A percentile compares a stretch with the other conserved stretches of the same genome.
These are phyloP conservation scores for Penicillium concentricum DNA, from an alignment of 2,329 filamentous ascomycete genomes.

Conservation along the genomic window DNA sequence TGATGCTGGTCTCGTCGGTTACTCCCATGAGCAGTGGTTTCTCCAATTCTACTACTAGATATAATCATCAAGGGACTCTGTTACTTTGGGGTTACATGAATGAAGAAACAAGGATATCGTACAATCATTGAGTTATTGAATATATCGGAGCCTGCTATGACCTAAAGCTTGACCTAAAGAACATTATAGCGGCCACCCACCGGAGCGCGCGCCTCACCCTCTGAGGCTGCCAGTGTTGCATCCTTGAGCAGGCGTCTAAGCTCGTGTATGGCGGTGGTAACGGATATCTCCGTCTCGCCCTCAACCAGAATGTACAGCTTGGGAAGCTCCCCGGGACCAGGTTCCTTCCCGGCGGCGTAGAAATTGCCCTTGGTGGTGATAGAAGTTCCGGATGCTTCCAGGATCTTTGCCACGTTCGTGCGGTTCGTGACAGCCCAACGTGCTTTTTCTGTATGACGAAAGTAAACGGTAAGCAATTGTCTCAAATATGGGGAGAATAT, in stretches of 20 bases:
- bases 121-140: conserved; percentile 1
- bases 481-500: not conserved
- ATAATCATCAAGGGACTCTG: not conserved
- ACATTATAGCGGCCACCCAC: conserved; percentile 84
- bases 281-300: conserved; percentile 90
- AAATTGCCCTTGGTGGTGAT: conserved; percentile 97
- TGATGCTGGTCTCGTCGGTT: not conserved
- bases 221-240: conserved; percentile 83
- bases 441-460: conserved; percentile 67
- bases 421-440: conserved; percentile 98
- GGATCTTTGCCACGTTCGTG: conserved; percentile 96
- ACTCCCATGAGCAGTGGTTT: too few relatives aligned
- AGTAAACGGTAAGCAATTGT: conserved; percentile 10
- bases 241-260: conserved; percentile 85
- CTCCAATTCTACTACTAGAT: not conserved
- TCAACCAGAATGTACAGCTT: conserved; percentile 98
- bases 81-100: not conserved
- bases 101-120: conserved; percentile 2
- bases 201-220: conserved; percentile 77
- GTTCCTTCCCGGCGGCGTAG: conserved; percentile 79
- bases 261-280: conserved; percentile 86
- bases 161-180: conserved; percentile 64
- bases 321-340: conserved; percentile 71
- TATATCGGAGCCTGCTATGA: not conserved
- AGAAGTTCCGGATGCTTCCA: conserved; percentile 89